Evolutionary conservation across 768 basidiomycete genomes (phyloP), one percentile per base, ranked within the genome.

Genomic region (Hygrocybe punicea): DNA sequence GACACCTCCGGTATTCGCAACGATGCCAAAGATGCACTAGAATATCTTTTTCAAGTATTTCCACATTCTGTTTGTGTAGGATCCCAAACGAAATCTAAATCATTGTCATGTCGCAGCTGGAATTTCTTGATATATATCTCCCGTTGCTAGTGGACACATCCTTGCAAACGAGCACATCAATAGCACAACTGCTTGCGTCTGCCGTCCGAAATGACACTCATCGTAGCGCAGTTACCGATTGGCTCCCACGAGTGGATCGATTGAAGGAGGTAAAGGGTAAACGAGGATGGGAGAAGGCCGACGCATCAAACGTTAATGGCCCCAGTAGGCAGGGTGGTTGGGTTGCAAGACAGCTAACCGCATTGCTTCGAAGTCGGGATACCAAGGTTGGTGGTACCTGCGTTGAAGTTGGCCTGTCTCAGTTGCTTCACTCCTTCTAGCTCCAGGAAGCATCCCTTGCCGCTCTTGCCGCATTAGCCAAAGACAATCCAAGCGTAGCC

Each of bases 211-310:
- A 70, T 1, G 72, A 75, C 0, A 63, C 65, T 2, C 81, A 89
- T 61, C 78, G 87, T 19, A 64, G 66, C 1, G 71, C 74, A 2
- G 72, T 89, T 14, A 70, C 81, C 0, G 81, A 83, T 21, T 91
- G 89, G 89, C 64, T 83, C 0, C 89, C 86, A 6, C 79, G 73
- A 0, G 62, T 68, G 0, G 86, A 89, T 19, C 73, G 86, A 19
- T 65, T 74, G 39, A 79, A 75, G 58, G 84, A 85, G 51, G 72
- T 77, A 23, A 84, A 80, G 60, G 77, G 76, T 2, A 81, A 81
- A 57, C 78, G 89, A 1, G 86, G 89, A 3, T 92, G 89, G 89
- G 89, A 91, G 71, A 86, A 84, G 64, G 72, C 78, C 0, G 76
- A 79, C 0, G 62, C 74, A 1, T 67, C 67, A 13, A 69, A 70